Evolutionary conservation across 2,329 filamentous ascomycete genomes (phyloP), one percentile per base, ranked within the genome.

Genomic region (Hortaea werneckii): DNA sequence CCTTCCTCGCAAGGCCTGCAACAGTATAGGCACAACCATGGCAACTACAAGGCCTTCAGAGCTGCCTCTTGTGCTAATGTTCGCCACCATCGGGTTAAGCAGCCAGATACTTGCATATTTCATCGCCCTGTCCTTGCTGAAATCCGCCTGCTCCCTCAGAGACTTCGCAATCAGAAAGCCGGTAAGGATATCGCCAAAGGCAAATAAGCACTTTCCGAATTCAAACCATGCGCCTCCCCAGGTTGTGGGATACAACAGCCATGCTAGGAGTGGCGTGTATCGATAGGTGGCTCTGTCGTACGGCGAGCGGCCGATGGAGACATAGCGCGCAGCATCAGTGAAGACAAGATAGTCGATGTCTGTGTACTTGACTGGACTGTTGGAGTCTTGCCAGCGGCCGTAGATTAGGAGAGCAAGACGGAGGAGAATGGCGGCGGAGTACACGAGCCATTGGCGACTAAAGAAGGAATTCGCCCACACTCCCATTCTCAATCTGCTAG

Each of bases 261-360:
- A 96, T 11, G 92, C 87, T 1, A 98, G 76, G 1, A 98, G 73
- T 0, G 92, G 92, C 28, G 92, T 96, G 71, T 98, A 98, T 49
- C 92, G 85, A 71, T 98, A 98, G 0, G 92, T 98, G 60, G 92
- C 90, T 44, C 92, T 80, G 37, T 78, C 76, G 65, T 98, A 98
- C 1, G 92, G 92, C 0, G 85, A 86, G 40, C 70, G 68, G 3
- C 78, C 78, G n/a, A 67, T 71, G 3, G 81, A 69, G 38, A 87
- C 70, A 66, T 85, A 90, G 53, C 85, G 84, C 2, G 92, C 80
- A 27, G 92, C 92, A 65, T 96, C 90, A 41, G 92, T 96, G 73
- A 98, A 98, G 65, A 98, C 92, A 54, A 88, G 81, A 68, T 98
- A 98, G 74, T 98, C 92, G 58, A 98, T 95, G 68, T 98, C 92